Conservation (phyloP, 768 basidiomycete species). For the Lyophyllum decastes region DNA sequence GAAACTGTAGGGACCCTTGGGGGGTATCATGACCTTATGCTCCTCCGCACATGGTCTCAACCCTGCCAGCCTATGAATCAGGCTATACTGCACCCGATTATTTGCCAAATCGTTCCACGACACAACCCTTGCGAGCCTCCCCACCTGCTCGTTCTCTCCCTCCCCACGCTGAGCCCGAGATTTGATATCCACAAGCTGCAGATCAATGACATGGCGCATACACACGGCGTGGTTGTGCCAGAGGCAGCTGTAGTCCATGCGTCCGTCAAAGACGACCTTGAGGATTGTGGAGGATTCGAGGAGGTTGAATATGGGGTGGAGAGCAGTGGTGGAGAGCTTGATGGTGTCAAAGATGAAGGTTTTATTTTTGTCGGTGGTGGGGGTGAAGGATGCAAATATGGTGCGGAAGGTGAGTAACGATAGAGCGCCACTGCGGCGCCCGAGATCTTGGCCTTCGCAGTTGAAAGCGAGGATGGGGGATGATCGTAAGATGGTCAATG, state of each 20-base stretch:
- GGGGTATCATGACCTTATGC: background rate
- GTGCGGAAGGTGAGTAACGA: slow-evolving; percentile 8
- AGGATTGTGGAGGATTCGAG: slow-evolving; percentile 4
- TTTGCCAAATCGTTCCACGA: background rate
- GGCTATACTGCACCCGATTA: background rate
- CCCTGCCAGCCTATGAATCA: slow-evolving; percentile 6
- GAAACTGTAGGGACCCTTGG: background rate
- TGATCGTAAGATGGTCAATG: background rate
- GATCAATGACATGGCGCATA: slow-evolving; percentile 5
- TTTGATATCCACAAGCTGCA: slow-evolving; percentile 11
- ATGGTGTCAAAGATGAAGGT: slow-evolving; percentile 9
- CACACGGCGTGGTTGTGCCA: slow-evolving; percentile 3
- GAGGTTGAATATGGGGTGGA: slow-evolving; percentile 9
- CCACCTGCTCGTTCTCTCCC: background rate
- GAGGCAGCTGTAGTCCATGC: slow-evolving; percentile 15
- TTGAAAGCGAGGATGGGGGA: background rate
- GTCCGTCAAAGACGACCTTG: slow-evolving; percentile 13
- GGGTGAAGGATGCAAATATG: background rate
- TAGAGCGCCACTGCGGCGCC: background rate
- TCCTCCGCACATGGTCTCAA: slow-evolving; percentile 6
- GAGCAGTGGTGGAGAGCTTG: background rate
- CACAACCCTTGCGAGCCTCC: slow-evolving; percentile 1
- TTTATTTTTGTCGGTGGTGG: too few species aligned
- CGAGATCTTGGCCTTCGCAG: slow-evolving; percentile 1
- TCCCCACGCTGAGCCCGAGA: slow-evolving; percentile 9